Conservation (phyloP, 106 monocot genomes). For the Apostasia shenzhenica region DNA sequence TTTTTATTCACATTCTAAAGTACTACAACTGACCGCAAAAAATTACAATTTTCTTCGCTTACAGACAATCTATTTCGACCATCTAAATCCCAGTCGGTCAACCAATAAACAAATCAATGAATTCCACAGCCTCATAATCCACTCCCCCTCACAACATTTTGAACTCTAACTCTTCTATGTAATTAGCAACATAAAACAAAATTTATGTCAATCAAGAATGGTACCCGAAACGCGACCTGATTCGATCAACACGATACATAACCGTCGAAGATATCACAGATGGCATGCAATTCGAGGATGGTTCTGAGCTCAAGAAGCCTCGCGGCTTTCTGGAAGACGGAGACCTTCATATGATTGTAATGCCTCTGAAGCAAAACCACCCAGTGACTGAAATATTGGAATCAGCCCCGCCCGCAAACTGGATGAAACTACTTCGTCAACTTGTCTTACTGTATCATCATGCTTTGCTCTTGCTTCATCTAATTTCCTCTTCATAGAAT, state of each 20-base stretch:
- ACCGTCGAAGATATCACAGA: not conserved
- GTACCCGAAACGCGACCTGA: not conserved
- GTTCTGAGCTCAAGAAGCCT: not conserved
- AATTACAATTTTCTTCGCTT: not conserved
- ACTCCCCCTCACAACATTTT: not conserved
- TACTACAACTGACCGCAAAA: not conserved
- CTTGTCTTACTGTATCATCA: slow-evolving; percentile 28
- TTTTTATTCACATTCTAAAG: not conserved
- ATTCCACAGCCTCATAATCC: slow-evolving; percentile 7
- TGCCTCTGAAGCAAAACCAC: slow-evolving; percentile 29
- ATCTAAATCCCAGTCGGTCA: not conserved
- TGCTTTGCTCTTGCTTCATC: slow-evolving; percentile 59
- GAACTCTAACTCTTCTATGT: not conserved
- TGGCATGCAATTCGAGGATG: not conserved
- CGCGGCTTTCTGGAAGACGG: slow-evolving; percentile 22
- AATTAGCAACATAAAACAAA: not conserved
- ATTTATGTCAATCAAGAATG: not conserved
- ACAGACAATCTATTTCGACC: not conserved
- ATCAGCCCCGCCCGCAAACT: slow-evolving; percentile 43
- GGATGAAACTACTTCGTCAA: slow-evolving; percentile 28
- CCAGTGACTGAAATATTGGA: slow-evolving; percentile 58
- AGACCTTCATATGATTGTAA: slow-evolving; percentile 48
- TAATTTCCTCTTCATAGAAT: slow-evolving; percentile 41
- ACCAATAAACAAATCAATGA: slow-evolving; percentile 23
- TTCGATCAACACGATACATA: not conserved